A percentile compares a stretch with the other conserved stretches of the same genome.
These are phyloP conservation scores for Breynia disticha DNA, from an alignment of 441 rosid species.

Conservation along the genomic window DNA sequence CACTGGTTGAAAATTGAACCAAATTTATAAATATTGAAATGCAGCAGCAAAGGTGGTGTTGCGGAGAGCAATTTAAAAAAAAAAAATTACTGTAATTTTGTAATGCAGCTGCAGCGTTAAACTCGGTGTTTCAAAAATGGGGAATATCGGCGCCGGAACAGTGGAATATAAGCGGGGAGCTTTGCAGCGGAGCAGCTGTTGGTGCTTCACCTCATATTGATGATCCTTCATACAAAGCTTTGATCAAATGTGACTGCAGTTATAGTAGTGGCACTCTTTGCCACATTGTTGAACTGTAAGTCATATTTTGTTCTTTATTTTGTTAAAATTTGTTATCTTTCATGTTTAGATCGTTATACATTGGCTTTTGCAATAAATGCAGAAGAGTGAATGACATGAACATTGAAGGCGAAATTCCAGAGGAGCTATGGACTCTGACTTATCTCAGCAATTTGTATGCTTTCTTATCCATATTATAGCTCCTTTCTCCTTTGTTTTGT, in stretches of 20 bases:
- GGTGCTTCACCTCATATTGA: background rate
- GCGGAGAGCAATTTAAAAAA: too few species aligned
- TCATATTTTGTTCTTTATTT: background rate
- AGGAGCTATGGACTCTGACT: conserved; percentile 19
- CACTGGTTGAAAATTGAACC: too few species aligned
- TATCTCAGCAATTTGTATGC: conserved; percentile 45
- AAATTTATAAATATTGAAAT: too few species aligned
- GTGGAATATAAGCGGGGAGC: background rate
- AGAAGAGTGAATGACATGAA: background rate
- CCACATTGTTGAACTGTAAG: background rate
- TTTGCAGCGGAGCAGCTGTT: background rate
- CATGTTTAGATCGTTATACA: background rate
- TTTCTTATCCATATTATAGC: conserved; percentile 5
- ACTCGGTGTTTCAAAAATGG: background rate
- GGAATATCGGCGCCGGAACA: background rate
- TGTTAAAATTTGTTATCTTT: background rate
- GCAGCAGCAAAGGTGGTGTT: too few species aligned
- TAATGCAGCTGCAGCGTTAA: background rate
- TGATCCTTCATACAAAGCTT: background rate
- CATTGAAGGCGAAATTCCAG: background rate
- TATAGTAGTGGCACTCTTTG: background rate
- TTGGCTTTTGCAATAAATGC: background rate
- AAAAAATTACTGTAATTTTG: background rate
- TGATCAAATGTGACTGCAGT: background rate
- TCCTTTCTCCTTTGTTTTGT: background rate